Conservation (phyloP, 2,329 filamentous ascomycete genomes). For the Aspergillus bombycis region DNA sequence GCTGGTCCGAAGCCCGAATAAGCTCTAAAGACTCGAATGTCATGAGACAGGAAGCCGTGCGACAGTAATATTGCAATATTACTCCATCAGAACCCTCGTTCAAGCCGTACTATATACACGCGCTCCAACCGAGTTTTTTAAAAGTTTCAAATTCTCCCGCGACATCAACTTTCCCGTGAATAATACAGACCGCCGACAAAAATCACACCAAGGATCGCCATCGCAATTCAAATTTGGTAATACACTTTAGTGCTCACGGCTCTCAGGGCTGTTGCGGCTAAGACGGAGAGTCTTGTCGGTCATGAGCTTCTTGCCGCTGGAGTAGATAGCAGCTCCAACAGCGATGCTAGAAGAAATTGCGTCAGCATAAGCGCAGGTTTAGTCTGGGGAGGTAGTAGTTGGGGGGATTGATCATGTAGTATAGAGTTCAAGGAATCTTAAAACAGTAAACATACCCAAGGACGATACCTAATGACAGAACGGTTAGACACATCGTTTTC, state of each 20-base stretch:
- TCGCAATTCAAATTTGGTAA: conserved; percentile 35
- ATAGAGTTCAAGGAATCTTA: conserved; percentile 10
- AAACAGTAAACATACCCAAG: conserved; percentile 66
- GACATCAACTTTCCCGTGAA: conserved; percentile 32
- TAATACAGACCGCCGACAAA: conserved; percentile 33
- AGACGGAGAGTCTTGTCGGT: conserved; percentile 93
- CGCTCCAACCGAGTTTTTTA: conserved; percentile 31
- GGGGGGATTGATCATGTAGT: conserved; percentile 17
- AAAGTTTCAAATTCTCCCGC: conserved; percentile 25
- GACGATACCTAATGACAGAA: conserved; percentile 69
- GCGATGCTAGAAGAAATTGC: conserved; percentile 56
- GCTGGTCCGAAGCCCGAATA: conserved; percentile 83
- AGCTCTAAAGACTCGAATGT: conserved; percentile 31
- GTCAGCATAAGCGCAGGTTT: conserved; percentile 22
- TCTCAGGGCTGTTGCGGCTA: conserved; percentile 64
- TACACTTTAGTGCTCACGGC: conserved; percentile 44
- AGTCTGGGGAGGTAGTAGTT: conserved; percentile 21
- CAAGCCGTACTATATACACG: conserved; percentile 44
- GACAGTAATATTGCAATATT: conserved; percentile 34
- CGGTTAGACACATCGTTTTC: conserved; percentile 25
- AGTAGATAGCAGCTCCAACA: conserved; percentile 79
- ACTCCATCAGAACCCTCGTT: conserved; percentile 29
- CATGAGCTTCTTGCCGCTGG: conserved; percentile 76
- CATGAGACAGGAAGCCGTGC: conserved; percentile 26
- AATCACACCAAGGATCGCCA: conserved; percentile 27